A percentile compares a stretch with the other conserved stretches of the same genome.
Evolutionary conservation across 1,139 yeast species (phyloP).

Genomic region (Debaryomyces sp.): DNA sequence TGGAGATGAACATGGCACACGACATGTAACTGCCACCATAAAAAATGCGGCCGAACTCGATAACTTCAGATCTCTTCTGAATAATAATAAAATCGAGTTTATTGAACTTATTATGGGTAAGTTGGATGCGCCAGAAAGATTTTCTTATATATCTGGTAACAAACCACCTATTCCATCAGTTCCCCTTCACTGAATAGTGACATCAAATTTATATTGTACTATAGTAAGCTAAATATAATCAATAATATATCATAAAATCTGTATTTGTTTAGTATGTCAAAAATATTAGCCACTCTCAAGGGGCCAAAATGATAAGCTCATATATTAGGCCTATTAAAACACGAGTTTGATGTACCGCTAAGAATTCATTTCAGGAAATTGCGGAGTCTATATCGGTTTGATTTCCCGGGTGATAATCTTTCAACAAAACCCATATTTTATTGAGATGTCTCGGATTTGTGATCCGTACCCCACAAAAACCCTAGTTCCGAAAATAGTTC

Average conservation of each 20-base stretch:
- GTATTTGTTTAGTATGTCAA: neutral
- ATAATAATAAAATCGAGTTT: slow-evolving; percentile 46
- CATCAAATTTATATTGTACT: neutral
- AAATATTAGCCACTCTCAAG: neutral
- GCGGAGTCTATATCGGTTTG: too few species aligned
- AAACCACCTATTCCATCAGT: slow-evolving; percentile 2
- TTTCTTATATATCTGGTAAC: slow-evolving; percentile 18
- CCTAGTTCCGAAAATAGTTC: neutral
- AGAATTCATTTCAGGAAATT: too few species aligned
- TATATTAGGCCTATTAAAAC: neutral
- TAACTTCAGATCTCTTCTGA: slow-evolving; percentile 16
- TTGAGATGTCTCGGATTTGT: neutral
- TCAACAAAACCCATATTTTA: too few species aligned
- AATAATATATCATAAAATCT: neutral
- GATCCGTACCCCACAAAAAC: neutral
- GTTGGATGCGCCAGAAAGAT: slow-evolving; percentile 64
- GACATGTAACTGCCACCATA: slow-evolving; percentile 36
- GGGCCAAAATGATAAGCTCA: neutral
- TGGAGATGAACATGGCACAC: slow-evolving; percentile 55
- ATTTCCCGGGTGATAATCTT: too few species aligned
- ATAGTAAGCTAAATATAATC: neutral
- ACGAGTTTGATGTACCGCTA: too few species aligned
- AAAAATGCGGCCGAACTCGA: slow-evolving; percentile 31
- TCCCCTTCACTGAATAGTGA: neutral
- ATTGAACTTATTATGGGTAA: slow-evolving; percentile 62